These are phyloP conservation scores for Trichoderma asperellum DNA, from an alignment of 2,329 filamentous ascomycete species.

Conservation along the genomic window DNA sequence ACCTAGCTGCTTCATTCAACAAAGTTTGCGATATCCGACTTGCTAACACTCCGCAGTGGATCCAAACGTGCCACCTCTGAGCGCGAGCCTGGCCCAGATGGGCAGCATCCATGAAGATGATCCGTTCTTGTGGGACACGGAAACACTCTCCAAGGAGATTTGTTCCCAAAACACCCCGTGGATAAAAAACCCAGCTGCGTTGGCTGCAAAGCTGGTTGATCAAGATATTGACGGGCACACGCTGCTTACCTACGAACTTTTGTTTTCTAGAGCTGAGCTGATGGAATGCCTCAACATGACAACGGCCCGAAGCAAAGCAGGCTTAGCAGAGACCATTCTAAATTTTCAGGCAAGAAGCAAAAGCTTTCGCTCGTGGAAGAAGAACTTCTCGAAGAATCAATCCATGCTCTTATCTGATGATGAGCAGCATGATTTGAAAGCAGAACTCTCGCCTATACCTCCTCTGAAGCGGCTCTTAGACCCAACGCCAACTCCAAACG, in stretches of 20 bases:
- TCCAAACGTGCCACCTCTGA: constrained; percentile 7
- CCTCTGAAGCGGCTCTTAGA: background rate
- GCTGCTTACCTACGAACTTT: constrained; percentile 61
- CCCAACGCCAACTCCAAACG: background rate
- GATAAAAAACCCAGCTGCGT: constrained; percentile 50
- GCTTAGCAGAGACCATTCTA: constrained; percentile 61
- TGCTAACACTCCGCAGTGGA: constrained; percentile 19
- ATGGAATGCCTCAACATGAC: constrained; percentile 59
- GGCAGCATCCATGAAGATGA: constrained; percentile 51
- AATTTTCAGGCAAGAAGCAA: constrained; percentile 58
- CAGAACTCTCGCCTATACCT: no score
- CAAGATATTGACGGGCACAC: constrained; percentile 68
- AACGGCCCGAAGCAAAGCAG: constrained; percentile 60
- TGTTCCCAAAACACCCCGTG: constrained; percentile 59
- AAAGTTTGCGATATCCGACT: background rate
- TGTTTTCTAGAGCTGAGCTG: constrained; percentile 54
- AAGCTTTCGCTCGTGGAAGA: constrained; percentile 48
- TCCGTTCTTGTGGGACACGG: constrained; percentile 74
- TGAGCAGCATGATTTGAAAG: background rate
- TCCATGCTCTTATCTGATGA: background rate
- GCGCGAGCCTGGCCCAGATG: constrained; percentile 34
- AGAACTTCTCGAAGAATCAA: constrained; percentile 31
- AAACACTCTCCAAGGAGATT: constrained; percentile 68
- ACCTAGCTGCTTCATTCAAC: background rate
- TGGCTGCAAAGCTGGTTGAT: constrained; percentile 61